Evolutionary conservation across 1,139 yeast species (phyloP).

Genomic region (Pneumocystis murina): DNA sequence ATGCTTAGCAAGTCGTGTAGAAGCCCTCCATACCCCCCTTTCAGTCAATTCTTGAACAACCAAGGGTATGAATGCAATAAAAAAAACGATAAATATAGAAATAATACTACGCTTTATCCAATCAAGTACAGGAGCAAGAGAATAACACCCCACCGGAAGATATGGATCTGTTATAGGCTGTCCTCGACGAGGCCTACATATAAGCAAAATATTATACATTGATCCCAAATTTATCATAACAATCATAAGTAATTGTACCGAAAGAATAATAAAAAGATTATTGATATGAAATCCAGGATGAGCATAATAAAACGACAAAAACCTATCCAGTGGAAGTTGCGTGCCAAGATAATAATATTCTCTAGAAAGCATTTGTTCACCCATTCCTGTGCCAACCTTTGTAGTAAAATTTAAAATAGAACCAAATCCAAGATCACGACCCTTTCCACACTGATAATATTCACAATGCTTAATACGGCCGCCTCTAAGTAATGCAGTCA

Average conservation of each 20-base stretch:
- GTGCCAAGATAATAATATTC: slow-evolving; percentile 96
- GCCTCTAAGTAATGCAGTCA: slow-evolving; percentile 94
- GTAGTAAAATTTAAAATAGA: slow-evolving; percentile 97
- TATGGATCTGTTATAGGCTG: slow-evolving; percentile 73
- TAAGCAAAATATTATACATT: slow-evolving; percentile 75
- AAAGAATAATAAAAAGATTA: slow-evolving; percentile 85
- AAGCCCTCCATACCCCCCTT: slow-evolving; percentile 94
- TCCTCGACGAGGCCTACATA: slow-evolving; percentile 71
- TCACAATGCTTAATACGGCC: slow-evolving; percentile 99
- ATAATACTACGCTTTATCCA: slow-evolving; percentile 96
- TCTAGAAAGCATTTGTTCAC: slow-evolving; percentile 97
- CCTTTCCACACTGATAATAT: slow-evolving; percentile 99
- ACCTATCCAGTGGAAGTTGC: slow-evolving; percentile 91
- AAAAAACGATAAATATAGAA: slow-evolving; percentile 96
- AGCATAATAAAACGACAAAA: slow-evolving; percentile 93
- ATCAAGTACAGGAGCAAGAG: slow-evolving; percentile 74
- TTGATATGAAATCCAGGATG: slow-evolving; percentile 99
- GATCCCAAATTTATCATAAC: slow-evolving; percentile 84
- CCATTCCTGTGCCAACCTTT: slow-evolving; percentile 99
- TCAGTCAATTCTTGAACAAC: slow-evolving; percentile 94
- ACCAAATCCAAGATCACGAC: slow-evolving; percentile 99
- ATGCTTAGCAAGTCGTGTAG: slow-evolving; percentile 81
- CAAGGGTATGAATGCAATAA: slow-evolving; percentile 90
- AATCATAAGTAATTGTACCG: slow-evolving; percentile 84
- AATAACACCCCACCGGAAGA: slow-evolving; percentile 88